Percentiles rank a stretch among this genome's conserved stretches.
These are phyloP conservation scores for Daldinia sp. DNA, from an alignment of 2,329 filamentous ascomycete species.

Conservation along the genomic window DNA sequence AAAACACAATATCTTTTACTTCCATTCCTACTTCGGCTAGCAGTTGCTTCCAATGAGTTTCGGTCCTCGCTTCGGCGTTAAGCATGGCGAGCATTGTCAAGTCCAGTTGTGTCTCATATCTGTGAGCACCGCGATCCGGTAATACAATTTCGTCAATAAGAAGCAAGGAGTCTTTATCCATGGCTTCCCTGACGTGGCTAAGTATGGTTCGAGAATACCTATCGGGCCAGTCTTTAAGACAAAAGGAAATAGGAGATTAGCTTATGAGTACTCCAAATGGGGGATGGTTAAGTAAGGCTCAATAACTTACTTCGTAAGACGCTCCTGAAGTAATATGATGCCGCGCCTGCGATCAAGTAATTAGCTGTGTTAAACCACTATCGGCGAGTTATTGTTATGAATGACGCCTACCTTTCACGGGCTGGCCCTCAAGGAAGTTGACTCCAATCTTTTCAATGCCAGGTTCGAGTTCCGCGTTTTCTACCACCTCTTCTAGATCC, in stretches of 20 bases:
- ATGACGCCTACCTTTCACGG: slow-evolving; percentile 28
- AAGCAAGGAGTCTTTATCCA: slow-evolving; percentile 29
- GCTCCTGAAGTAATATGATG: slow-evolving; percentile 40
- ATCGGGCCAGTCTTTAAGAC: slow-evolving; percentile 37
- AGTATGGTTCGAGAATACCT: slow-evolving; percentile 29
- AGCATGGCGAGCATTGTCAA: slow-evolving; percentile 40
- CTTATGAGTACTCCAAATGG: background rate
- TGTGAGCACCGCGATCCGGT: slow-evolving; percentile 31
- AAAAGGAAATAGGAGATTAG: slow-evolving; percentile 4
- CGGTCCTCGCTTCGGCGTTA: slow-evolving; percentile 38
- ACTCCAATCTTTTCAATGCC: slow-evolving; percentile 33
- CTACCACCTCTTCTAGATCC: slow-evolving; percentile 38
- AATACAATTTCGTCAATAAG: slow-evolving; percentile 38
- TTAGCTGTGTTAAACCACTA: background rate
- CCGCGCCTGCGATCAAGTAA: slow-evolving; percentile 19
- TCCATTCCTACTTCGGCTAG: slow-evolving; percentile 29
- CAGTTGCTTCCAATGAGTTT: slow-evolving; percentile 32
- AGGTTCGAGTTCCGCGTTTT: slow-evolving; percentile 31
- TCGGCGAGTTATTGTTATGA: background rate
- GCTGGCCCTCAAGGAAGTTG: slow-evolving; percentile 33
- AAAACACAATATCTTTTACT: slow-evolving; percentile 35
- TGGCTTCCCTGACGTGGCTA: slow-evolving; percentile 30
- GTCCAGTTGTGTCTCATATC: slow-evolving; percentile 37
- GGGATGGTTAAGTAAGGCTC: background rate
- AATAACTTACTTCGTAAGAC: slow-evolving; percentile 34